Percentiles rank a stretch among this genome's conserved stretches.
phyloP scores from a whole-genome alignment of 345 rosid genomes.

The Fremontodendron californicum region DNA sequence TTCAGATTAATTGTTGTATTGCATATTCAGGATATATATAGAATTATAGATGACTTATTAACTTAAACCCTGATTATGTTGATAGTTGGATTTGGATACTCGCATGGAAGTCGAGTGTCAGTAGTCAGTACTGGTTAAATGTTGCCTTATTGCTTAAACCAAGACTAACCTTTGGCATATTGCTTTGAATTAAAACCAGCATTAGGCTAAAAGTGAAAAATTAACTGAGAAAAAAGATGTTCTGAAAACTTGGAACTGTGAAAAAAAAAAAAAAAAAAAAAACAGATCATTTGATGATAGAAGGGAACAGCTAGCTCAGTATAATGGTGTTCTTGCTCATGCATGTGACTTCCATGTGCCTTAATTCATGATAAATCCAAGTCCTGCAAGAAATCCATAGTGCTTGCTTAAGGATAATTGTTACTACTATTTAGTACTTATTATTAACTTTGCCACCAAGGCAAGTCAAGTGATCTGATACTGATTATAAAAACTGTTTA shows the following conservation, averaged over 20 bases:
- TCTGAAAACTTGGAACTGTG: neutral
- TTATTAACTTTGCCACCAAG: neutral
- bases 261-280: too few species aligned
- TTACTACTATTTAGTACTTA: neutral
- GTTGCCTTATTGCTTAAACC: neutral
- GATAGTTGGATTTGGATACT: neutral
- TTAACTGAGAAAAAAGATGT: neutral
- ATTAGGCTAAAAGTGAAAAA: neutral
- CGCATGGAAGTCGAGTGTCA: neutral
- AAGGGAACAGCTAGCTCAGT: neutral
- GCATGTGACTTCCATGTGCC: neutral
- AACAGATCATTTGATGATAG: too few species aligned
- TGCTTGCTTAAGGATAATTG: neutral
- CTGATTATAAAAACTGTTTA: neutral
- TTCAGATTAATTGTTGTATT: neutral
- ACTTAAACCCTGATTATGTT: neutral
- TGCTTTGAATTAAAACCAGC: neutral
- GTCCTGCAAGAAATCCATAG: neutral
- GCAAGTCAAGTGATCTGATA: too few species aligned
- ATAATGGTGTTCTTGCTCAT: neutral
- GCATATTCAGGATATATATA: neutral
- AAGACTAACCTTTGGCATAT: too few species aligned
- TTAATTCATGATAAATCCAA: neutral
- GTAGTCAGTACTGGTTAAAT: too few species aligned
- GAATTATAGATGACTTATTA: neutral